Conservation (phyloP, 805 yeast species). For the Suhomyces xylopsoci region DNA sequence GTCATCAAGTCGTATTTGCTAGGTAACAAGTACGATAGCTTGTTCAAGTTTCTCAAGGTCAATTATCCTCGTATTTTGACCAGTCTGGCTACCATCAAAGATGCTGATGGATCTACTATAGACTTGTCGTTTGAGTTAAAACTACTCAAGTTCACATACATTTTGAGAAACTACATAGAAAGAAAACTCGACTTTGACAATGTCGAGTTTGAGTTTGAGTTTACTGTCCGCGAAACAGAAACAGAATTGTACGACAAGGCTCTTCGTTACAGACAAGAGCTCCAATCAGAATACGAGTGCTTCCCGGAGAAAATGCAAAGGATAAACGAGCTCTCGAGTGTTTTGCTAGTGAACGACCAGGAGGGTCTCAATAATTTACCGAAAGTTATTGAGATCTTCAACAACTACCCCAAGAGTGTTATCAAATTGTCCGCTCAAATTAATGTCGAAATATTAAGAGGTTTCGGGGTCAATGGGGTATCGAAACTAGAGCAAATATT, state of each 20-base stretch:
- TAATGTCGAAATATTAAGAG: slow-evolving; percentile 22
- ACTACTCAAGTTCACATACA: slow-evolving; percentile 20
- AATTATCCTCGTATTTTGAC: slow-evolving; percentile 20
- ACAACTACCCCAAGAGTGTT: slow-evolving; percentile 18
- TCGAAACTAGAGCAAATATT: slow-evolving; percentile 34
- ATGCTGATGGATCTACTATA: background rate
- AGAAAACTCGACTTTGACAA: slow-evolving; percentile 11
- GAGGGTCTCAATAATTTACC: slow-evolving; percentile 21
- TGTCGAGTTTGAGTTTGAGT: slow-evolving; percentile 16
- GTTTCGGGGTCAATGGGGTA: slow-evolving; percentile 19
- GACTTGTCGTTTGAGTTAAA: slow-evolving; percentile 24
- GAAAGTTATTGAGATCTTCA: slow-evolving; percentile 16
- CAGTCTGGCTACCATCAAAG: background rate
- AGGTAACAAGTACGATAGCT: slow-evolving; percentile 45
- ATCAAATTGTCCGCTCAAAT: slow-evolving; percentile 18
- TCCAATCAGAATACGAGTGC: slow-evolving; percentile 15
- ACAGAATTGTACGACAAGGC: slow-evolving; percentile 18
- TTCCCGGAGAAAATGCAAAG: slow-evolving; percentile 1
- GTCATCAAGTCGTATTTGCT: slow-evolving; percentile 38
- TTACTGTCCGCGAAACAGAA: slow-evolving; percentile 4
- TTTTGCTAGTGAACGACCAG: slow-evolving; percentile 20
- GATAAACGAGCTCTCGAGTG: slow-evolving; percentile 20
- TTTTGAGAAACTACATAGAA: slow-evolving; percentile 22
- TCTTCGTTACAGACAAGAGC: slow-evolving; percentile 13
- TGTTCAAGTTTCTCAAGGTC: slow-evolving; percentile 33